phyloP scores from a whole-genome alignment of 2,329 filamentous ascomycete species.

The Venturia pyrina region DNA sequence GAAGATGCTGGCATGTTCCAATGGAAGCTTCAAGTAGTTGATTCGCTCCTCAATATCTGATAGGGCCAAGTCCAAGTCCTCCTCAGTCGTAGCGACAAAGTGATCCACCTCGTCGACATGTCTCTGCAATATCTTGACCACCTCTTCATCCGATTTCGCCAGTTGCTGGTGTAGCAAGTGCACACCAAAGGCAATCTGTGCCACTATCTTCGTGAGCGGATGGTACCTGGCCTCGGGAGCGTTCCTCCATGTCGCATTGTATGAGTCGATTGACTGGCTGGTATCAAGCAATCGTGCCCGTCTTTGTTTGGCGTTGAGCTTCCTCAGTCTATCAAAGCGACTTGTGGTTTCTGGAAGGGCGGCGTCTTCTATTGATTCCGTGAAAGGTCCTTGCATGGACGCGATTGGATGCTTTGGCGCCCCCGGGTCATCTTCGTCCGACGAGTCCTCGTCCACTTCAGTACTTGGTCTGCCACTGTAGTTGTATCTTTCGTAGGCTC shows the following conservation, averaged over 20 bases:
- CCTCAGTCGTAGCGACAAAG: slow-evolving; percentile 75
- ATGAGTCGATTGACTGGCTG: slow-evolving; percentile 57
- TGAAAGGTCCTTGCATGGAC: slow-evolving; percentile 70
- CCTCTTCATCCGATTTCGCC: slow-evolving; percentile 80
- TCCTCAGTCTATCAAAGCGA: slow-evolving; percentile 33
- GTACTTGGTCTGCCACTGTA: slow-evolving; percentile 1
- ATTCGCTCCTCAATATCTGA: slow-evolving; percentile 73
- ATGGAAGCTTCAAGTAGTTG: slow-evolving; percentile 68
- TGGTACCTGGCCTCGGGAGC: slow-evolving; percentile 62
- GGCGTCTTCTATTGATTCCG: slow-evolving; percentile 69
- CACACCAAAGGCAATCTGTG: slow-evolving; percentile 89
- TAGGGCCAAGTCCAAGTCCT: slow-evolving; percentile 71
- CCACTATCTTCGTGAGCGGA: slow-evolving; percentile 78
- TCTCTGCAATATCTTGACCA: slow-evolving; percentile 77
- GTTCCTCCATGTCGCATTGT: slow-evolving; percentile 66
- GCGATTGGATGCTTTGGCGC: slow-evolving; percentile 60
- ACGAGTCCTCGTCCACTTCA: slow-evolving; percentile 15
- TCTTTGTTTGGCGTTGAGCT: slow-evolving; percentile 47
- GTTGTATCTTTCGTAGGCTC: background rate
- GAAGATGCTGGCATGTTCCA: slow-evolving; percentile 74
- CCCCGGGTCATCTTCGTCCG: slow-evolving; percentile 15
- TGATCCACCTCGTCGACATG: slow-evolving; percentile 93
- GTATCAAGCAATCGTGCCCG: slow-evolving; percentile 60
- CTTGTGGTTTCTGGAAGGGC: slow-evolving; percentile 26
- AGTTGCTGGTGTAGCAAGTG: slow-evolving; percentile 76